Percentiles rank a stretch among this genome's conserved stretches.
Evolutionary conservation across 306 rosid species (phyloP).

Genomic region (Senna siamea): DNA sequence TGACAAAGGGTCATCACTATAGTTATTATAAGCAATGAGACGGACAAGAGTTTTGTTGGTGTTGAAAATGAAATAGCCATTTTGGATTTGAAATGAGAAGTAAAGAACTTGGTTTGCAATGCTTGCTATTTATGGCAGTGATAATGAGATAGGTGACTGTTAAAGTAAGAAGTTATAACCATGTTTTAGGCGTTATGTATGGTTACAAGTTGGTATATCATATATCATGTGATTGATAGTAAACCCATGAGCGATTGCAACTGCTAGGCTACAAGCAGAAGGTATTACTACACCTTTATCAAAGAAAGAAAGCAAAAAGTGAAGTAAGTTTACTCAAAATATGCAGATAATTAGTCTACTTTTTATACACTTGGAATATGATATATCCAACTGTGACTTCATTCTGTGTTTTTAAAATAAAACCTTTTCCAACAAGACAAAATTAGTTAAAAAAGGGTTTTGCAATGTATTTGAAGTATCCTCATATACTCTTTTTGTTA

Average conservation of each 20-base stretch:
- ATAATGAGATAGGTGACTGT: not conserved
- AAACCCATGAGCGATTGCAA: not conserved
- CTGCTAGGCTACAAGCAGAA: too few relatives aligned
- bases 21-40: not conserved
- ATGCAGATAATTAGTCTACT: slow-evolving; percentile 7
- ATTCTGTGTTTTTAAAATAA: too few relatives aligned
- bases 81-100: not conserved
- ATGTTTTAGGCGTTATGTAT: not conserved
- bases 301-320: not conserved
- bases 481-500: slow-evolving; percentile 47
- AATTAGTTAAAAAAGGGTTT: slow-evolving; percentile 30
- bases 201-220: not conserved
- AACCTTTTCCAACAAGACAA: not conserved
- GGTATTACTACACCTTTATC: not conserved
- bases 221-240: not conserved
- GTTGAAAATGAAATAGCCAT: slow-evolving; percentile 16
- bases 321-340: not conserved
- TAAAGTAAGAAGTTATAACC: not conserved
- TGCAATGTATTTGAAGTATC: not conserved
- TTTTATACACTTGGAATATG: too few relatives aligned
- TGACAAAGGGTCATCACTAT: not conserved
- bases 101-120: not conserved
- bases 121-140: not conserved
- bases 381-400: too few relatives aligned
- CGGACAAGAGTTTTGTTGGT: not conserved